phyloP scores from a whole-genome alignment of 768 basidiomycete species.

The Phlebiopsis gigantea region DNA sequence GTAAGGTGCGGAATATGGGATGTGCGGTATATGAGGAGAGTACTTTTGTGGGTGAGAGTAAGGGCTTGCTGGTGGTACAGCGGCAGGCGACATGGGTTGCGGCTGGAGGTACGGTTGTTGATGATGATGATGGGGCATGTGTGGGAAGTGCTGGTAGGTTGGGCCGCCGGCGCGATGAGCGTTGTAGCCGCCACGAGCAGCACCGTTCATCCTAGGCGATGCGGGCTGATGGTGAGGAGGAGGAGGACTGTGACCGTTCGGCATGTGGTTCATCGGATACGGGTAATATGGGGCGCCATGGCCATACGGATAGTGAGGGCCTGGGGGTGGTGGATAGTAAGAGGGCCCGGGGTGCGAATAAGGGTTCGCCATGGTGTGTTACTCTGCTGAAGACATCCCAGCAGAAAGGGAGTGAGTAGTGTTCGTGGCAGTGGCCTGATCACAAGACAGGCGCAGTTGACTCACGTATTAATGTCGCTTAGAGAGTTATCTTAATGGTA shows the following conservation, averaged over 20 bases:
- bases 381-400: not conserved
- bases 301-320: slow-evolving; percentile 22
- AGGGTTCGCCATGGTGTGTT: slow-evolving; percentile 24
- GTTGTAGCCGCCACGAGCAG: slow-evolving; percentile 30
- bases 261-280: slow-evolving; percentile 33
- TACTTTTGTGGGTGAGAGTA: slow-evolving; percentile 30
- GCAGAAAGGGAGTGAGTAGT: not conserved
- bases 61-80: slow-evolving; percentile 24
- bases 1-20: slow-evolving; percentile 26
- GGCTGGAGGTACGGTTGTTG: slow-evolving; percentile 17
- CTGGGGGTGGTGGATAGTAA: slow-evolving; percentile 24
- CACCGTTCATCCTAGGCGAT: slow-evolving; percentile 31
- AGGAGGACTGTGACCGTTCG: slow-evolving; percentile 29
- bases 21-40: slow-evolving; percentile 21
- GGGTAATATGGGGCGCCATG: slow-evolving; percentile 26
- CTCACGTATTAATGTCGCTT: not conserved
- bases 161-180: slow-evolving; percentile 34
- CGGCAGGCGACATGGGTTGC: slow-evolving; percentile 21
- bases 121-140: slow-evolving; percentile 29
- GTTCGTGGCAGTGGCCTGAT: not conserved
- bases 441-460: not conserved
- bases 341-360: slow-evolving; percentile 31
- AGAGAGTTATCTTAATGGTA: not conserved
- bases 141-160: slow-evolving; percentile 34
- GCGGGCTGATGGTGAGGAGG: slow-evolving; percentile 26